Base-by-base conservation (phyloP, 2,329 filamentous ascomycete species). In the Cercospora zeina region DNA sequence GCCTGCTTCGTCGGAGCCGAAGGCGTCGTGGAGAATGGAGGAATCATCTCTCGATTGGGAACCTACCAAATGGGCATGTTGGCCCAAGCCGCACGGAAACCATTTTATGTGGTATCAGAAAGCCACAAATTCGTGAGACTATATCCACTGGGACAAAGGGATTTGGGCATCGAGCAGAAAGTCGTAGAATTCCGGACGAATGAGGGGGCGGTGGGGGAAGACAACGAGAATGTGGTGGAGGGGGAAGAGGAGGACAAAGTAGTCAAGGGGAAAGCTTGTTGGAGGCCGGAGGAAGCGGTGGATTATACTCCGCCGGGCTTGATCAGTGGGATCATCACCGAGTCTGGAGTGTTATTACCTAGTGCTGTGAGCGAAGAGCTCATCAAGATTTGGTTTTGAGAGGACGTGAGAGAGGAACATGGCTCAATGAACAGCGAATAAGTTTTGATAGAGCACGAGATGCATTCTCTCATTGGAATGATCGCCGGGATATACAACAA, bases 91-190 rank as follows among this genome's bases (percentile, higher is more conserved):
- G 83, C 84, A 64, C 85, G 87, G 39, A 87, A 90, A 65, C 89
- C 89, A 0, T 91, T 97, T 69, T 96, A 96, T 72, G 92, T 96
- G 16, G 92, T 95, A 4, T 89, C 89, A 1, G 95, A 99, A 80
- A 96, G 90, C 71, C 95, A 99, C 81, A 99, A 99, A 79, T 97
- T 99, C 73, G 91, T 96, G 50, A 85, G 92, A 70, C 83, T 95
- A 59, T 95, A 93, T 71, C 91, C 93, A 1, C 79, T 95, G 21
- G 87, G 88, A 65, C 91, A 96, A 77, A 86, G 88, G 62, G 90
- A 95, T 72, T 79, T 96, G 62, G 90, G 90, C 0, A 87, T 96
- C 67, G 84, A 89, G 72, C 91, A 96, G 76, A 83, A 86, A 34
- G 83, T 96, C 13, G 81, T 95, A 62, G 85, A 90, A 54, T 96